Percentiles rank a stretch among this genome's conserved stretches.
These are phyloP conservation scores for Komagataea norvegica DNA, from an alignment of 1,139 yeast genomes.

Conservation along the genomic window DNA sequence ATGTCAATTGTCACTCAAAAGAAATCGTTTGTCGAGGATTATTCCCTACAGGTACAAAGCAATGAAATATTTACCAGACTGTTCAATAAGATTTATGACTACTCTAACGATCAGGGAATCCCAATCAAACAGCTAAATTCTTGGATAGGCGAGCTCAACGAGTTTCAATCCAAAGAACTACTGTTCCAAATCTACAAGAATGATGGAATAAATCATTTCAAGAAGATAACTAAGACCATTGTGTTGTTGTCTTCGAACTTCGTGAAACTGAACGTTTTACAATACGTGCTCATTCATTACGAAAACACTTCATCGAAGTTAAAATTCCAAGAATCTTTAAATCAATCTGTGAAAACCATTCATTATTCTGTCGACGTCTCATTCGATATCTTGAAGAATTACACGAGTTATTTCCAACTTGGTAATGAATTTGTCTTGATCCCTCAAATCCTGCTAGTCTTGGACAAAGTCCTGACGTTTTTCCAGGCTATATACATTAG, in stretches of 20 bases:
- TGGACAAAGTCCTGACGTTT: slow-evolving; percentile 14
- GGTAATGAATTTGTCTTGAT: slow-evolving; percentile 21
- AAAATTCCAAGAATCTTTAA: slow-evolving; percentile 7
- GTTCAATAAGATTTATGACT: slow-evolving; percentile 15
- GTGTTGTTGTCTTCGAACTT: slow-evolving; percentile 11
- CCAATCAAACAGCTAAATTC: slow-evolving; percentile 12
- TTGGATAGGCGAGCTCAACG: slow-evolving; percentile 15
- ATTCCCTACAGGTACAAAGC: slow-evolving; percentile 11
- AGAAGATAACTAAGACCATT: slow-evolving; percentile 12
- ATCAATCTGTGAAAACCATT: slow-evolving; percentile 2
- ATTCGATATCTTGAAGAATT: slow-evolving; percentile 20
- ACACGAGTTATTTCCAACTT: slow-evolving; percentile 16
- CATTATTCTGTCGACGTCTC: slow-evolving; percentile 11
- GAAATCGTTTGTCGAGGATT: slow-evolving; percentile 7
- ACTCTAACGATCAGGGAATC: slow-evolving; percentile 10
- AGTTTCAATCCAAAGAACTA: slow-evolving; percentile 5
- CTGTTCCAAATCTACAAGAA: slow-evolving; percentile 16
- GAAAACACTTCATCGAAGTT: slow-evolving; percentile 11
- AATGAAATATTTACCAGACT: slow-evolving; percentile 13
- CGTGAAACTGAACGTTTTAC: slow-evolving; percentile 8
- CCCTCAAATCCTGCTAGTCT: slow-evolving; percentile 10
- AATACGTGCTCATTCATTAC: slow-evolving; percentile 10
- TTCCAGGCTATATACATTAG: slow-evolving; percentile 14
- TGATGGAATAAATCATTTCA: slow-evolving; percentile 7
- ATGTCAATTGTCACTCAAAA: slow-evolving; percentile 3